A percentile compares a stretch with the other conserved stretches of the same genome.
These are phyloP conservation scores for Vigna mungo DNA, from an alignment of 306 rosid species.

Conservation along the genomic window DNA sequence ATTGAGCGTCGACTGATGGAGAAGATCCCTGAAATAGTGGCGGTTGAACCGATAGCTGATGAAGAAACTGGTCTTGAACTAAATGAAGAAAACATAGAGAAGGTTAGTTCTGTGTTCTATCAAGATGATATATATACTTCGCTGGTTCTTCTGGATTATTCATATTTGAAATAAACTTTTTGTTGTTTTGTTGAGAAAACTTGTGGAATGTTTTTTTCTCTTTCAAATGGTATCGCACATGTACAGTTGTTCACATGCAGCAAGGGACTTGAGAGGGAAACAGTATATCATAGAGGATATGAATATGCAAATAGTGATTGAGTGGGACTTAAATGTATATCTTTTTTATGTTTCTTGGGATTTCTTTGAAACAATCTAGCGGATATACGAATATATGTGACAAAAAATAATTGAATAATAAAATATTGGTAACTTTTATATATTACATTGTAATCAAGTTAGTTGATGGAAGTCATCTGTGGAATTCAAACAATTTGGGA, in stretches of 20 bases:
- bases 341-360: not conserved
- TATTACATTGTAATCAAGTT: not conserved
- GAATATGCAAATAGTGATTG: not conserved
- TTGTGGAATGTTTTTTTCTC: not conserved
- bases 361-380: not conserved
- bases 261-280: not conserved
- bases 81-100: slow-evolving; percentile 85
- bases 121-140: slow-evolving; percentile 14
- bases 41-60: slow-evolving; percentile 88
- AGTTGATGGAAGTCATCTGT: not conserved
- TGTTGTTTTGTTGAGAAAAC: not conserved
- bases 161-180: not conserved
- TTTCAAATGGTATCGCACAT: not conserved
- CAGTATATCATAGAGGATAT: not conserved
- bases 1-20: slow-evolving; percentile 94
- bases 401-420: not conserved
- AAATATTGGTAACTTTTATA: not conserved
- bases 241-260: not conserved
- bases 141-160: slow-evolving; percentile 3
- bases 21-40: slow-evolving; percentile 92
- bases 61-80: slow-evolving; percentile 89
- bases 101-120: slow-evolving; percentile 56
- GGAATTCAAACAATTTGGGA: not conserved
- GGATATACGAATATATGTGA: not conserved
- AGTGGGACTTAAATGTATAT: not conserved